Conservation (phyloP, 306 rosid species). For the Sindora glabra region DNA sequence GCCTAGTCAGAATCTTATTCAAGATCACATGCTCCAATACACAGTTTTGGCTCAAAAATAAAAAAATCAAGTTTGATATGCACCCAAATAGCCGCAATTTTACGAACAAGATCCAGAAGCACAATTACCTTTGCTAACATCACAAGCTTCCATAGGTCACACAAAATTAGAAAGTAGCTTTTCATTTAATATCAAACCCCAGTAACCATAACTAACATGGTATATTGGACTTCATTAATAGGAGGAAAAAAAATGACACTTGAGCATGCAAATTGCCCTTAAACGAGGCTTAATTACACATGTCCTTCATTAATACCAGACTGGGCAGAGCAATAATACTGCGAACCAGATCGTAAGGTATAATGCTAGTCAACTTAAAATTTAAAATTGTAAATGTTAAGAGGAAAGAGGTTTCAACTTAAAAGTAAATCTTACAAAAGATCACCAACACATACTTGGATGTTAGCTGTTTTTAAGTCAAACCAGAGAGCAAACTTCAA, state of each 20-base stretch:
- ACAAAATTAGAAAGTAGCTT: neutral
- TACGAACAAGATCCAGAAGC: neutral
- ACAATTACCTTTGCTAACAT: slow-evolving; percentile 13
- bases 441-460: neutral
- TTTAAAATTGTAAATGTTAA: neutral
- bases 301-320: neutral
- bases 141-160: slow-evolving; percentile 8
- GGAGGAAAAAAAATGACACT: neutral
- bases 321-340: neutral
- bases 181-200: neutral
- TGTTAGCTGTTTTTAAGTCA: neutral
- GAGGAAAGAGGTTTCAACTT: neutral
- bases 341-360: neutral
- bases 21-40: slow-evolving; percentile 1
- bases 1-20: neutral
- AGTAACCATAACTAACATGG: neutral
- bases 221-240: slow-evolving; percentile 1
- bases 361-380: neutral
- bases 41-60: too few species aligned
- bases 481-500: neutral
- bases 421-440: neutral
- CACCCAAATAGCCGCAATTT: slow-evolving; percentile 6
- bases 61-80: neutral
- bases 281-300: neutral
- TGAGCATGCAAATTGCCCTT: neutral